A percentile compares a stretch with the other conserved stretches of the same genome.
Conservation (phyloP, 2,329 filamentous ascomycete genomes). For the Fusarium verrucosum region DNA sequence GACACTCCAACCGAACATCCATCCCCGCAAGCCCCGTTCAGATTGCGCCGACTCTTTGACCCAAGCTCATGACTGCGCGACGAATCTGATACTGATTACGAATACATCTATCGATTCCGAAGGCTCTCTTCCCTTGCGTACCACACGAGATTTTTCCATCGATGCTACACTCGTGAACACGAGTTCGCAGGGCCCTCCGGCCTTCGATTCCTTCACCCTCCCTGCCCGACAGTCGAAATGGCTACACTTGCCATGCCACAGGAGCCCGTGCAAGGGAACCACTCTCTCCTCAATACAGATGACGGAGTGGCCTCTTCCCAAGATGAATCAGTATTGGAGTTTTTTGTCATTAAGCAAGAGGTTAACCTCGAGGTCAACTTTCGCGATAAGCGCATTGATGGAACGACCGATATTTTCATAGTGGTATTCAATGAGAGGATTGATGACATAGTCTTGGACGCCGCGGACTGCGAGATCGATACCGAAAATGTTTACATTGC, state of each 20-base stretch:
- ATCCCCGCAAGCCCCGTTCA: slow-evolving; percentile 20
- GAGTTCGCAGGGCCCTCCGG: slow-evolving; percentile 41
- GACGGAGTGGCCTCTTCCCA: slow-evolving; percentile 48
- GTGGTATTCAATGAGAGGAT: slow-evolving; percentile 69
- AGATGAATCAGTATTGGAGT: slow-evolving; percentile 52
- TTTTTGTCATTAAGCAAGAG: slow-evolving; percentile 79
- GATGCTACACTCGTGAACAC: slow-evolving; percentile 37
- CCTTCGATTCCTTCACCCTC: slow-evolving; percentile 37
- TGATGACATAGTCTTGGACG: slow-evolving; percentile 67
- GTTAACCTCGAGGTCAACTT: slow-evolving; percentile 93
- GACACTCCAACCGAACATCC: not conserved
- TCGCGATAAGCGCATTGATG: slow-evolving; percentile 74
- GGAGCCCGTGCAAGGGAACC: slow-evolving; percentile 29
- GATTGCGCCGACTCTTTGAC: slow-evolving; percentile 28
- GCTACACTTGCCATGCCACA: slow-evolving; percentile 36
- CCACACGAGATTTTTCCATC: slow-evolving; percentile 17
- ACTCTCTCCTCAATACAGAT: slow-evolving; percentile 46
- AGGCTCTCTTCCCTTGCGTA: not conserved
- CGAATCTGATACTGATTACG: slow-evolving; percentile 12
- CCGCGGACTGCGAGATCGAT: slow-evolving; percentile 69
- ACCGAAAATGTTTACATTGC: slow-evolving; percentile 62
- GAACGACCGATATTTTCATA: slow-evolving; percentile 83
- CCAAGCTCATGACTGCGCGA: slow-evolving; percentile 21
- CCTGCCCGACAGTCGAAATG: slow-evolving; percentile 27
- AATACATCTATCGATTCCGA: not conserved